Percentiles rank a stretch among this genome's conserved stretches.
Evolutionary conservation across 306 rosid genomes (phyloP).

Genomic region (Vigna reflexopilosa): DNA sequence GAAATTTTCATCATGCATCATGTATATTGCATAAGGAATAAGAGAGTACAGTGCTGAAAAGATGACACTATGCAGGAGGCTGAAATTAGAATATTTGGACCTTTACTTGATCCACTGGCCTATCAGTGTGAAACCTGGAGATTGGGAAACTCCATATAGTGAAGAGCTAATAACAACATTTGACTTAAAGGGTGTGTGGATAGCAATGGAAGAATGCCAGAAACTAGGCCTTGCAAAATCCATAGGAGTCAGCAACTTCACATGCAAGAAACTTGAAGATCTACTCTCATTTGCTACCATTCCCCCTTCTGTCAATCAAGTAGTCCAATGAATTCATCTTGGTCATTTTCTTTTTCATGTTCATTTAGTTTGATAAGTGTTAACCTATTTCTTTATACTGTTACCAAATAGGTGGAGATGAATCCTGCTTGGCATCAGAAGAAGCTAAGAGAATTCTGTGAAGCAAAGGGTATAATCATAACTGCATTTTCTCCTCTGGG

Average conservation of each 20-base stretch:
- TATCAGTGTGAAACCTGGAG: slow-evolving; percentile 48
- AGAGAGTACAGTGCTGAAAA: not conserved
- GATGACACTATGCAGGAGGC: slow-evolving; percentile 34
- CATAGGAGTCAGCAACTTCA: slow-evolving; percentile 59
- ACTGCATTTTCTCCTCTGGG: slow-evolving; percentile 69
- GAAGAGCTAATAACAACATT: slow-evolving; percentile 39
- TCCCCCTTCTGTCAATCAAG: slow-evolving; percentile 55
- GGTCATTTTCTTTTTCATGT: not conserved
- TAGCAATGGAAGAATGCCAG: slow-evolving; percentile 52
- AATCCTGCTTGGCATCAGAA: slow-evolving; percentile 59
- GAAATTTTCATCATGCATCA: no score
- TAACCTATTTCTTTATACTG: not conserved
- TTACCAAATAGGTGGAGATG: slow-evolving; percentile 59
- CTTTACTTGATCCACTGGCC: slow-evolving; percentile 57
- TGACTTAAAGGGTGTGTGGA: slow-evolving; percentile 55
- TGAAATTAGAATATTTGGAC: slow-evolving; percentile 53
- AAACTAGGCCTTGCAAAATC: slow-evolving; percentile 49
- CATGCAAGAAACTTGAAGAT: slow-evolving; percentile 49
- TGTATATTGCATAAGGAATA: not conserved
- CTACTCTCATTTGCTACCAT: slow-evolving; percentile 43
- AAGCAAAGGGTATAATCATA: slow-evolving; percentile 48
- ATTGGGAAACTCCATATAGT: slow-evolving; percentile 28
- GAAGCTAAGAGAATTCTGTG: slow-evolving; percentile 57
- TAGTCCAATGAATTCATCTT: slow-evolving; percentile 8
- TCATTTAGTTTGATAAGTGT: not conserved